A percentile compares a stretch with the other conserved stretches of the same genome.
phyloP scores from a whole-genome alignment of 1,139 yeast species.

The Zygosaccharomyces sapae region DNA sequence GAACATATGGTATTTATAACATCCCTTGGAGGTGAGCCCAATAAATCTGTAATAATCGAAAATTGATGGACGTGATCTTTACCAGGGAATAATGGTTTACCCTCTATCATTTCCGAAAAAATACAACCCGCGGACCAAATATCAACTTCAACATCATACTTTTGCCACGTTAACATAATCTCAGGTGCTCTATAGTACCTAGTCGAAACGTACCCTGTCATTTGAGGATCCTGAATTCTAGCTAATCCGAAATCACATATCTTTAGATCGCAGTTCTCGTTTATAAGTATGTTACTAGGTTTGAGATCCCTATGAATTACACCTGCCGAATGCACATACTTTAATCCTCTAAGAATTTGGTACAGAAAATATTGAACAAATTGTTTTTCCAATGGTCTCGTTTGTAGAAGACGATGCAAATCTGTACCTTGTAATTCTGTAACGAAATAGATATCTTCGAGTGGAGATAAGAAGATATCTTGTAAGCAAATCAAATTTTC shows the following conservation, averaged over 20 bases:
- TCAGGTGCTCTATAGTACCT: slow-evolving; percentile 98
- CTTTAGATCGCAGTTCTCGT: slow-evolving; percentile 92
- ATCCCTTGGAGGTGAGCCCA: slow-evolving; percentile 95
- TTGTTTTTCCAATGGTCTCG: slow-evolving; percentile 92
- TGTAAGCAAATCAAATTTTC: slow-evolving; percentile 90
- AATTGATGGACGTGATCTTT: slow-evolving; percentile 98
- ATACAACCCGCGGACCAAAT: slow-evolving; percentile 99
- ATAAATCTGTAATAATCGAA: slow-evolving; percentile 88
- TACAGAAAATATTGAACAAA: slow-evolving; percentile 94
- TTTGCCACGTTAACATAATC: slow-evolving; percentile 99
- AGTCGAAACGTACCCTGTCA: slow-evolving; percentile 98
- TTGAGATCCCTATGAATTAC: slow-evolving; percentile 93
- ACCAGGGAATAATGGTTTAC: slow-evolving; percentile 98
- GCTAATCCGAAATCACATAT: slow-evolving; percentile 97
- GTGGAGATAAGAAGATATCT: slow-evolving; percentile 90
- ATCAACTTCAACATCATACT: slow-evolving; percentile 97
- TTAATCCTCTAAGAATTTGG: slow-evolving; percentile 88
- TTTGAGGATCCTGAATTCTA: slow-evolving; percentile 95
- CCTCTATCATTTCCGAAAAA: slow-evolving; percentile 97
- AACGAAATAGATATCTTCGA: slow-evolving; percentile 95
- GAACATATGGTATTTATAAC: slow-evolving; percentile 95
- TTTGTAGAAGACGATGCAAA: slow-evolving; percentile 80
- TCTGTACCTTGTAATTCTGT: slow-evolving; percentile 97
- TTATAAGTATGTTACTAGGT: slow-evolving; percentile 87
- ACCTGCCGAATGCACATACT: slow-evolving; percentile 95